phyloP scores from a whole-genome alignment of 345 rosid genomes.

The Rhizophora apiculata region DNA sequence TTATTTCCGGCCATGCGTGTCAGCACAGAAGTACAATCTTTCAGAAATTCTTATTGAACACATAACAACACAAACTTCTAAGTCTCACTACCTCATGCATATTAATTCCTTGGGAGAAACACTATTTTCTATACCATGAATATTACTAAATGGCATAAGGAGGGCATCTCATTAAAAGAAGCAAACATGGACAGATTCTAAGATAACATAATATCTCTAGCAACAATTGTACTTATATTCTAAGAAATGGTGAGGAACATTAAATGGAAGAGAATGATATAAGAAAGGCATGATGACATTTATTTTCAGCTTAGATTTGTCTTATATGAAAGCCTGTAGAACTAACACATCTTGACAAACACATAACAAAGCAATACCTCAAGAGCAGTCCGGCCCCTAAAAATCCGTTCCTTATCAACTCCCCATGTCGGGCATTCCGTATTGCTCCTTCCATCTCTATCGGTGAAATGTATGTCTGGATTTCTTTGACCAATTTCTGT shows the following conservation, averaged over 20 bases:
- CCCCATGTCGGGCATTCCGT: constrained; percentile 99
- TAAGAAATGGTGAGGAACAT: background rate
- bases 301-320: constrained; percentile 1
- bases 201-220: background rate
- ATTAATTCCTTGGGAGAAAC: background rate
- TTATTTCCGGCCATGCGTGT: background rate
- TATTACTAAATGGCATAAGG: background rate
- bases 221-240: background rate
- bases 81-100: too few relatives aligned
- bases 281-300: background rate
- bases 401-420: constrained; percentile 80
- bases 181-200: background rate
- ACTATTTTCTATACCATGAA: background rate
- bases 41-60: background rate
- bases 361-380: constrained; percentile 45
- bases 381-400: constrained; percentile 87
- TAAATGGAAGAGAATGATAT: background rate
- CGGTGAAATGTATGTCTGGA: constrained; percentile 92
- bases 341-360: background rate
- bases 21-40: background rate
- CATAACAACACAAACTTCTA: too few relatives aligned
- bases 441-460: constrained; percentile 91
- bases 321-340: background rate
- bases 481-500: constrained; percentile 87
- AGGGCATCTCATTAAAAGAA: background rate